These are phyloP conservation scores for Solanum dulcamara DNA, from an alignment of 257 asterid species.

Conservation along the genomic window DNA sequence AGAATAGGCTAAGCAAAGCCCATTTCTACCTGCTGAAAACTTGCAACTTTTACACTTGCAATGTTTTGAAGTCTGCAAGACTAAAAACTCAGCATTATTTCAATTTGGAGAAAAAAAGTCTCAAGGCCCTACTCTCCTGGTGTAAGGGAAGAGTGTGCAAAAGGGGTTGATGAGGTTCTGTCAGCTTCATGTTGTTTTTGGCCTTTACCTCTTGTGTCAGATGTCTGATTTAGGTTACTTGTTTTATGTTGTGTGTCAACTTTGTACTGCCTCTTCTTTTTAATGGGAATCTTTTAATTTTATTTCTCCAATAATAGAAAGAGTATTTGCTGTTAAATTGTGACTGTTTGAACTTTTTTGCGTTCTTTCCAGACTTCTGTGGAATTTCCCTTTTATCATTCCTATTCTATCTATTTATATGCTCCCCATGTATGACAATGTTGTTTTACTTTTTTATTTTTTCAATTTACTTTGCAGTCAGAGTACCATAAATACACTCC, in stretches of 20 bases:
- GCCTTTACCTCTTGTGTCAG: background rate
- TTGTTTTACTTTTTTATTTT: background rate
- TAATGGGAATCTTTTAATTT: background rate
- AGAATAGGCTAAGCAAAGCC: background rate
- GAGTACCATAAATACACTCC: constrained; percentile 88
- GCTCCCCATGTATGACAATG: background rate
- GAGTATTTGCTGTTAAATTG: background rate
- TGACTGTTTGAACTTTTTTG: background rate
- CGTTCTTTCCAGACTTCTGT: background rate
- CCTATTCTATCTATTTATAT: background rate
- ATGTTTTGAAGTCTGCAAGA: background rate
- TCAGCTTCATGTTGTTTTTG: background rate
- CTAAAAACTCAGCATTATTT: background rate
- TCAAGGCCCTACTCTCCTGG: background rate
- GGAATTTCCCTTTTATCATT: background rate
- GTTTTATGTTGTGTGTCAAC: background rate
- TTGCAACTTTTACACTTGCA: background rate
- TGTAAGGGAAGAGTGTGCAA: background rate
- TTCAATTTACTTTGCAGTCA: constrained; percentile 33
- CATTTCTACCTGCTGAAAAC: background rate
- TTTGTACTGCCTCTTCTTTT: background rate
- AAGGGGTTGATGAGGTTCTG: background rate
- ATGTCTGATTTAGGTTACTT: background rate
- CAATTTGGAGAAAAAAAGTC: background rate
- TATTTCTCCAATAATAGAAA: background rate